A percentile compares a stretch with the other conserved stretches of the same genome.
Evolutionary conservation across 1,139 yeast species (phyloP).

Genomic region (Geotrichum australiense): DNA sequence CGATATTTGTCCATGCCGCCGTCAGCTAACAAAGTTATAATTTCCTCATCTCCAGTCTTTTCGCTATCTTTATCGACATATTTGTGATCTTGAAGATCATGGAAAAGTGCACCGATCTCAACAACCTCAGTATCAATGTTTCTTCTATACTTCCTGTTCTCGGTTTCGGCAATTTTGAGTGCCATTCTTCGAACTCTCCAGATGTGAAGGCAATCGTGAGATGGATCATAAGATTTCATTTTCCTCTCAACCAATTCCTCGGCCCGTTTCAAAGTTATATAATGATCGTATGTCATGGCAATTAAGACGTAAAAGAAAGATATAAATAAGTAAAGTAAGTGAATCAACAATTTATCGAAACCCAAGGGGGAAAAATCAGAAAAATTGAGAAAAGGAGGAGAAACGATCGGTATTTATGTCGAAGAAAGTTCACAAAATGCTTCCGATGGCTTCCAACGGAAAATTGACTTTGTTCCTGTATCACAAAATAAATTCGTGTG

Average conservation of each 20-base stretch:
- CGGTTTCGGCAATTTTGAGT: constrained; percentile 23
- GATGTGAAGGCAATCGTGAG: constrained; percentile 32
- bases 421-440: too few species aligned
- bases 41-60: constrained; percentile 17
- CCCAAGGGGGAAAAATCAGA: too few species aligned
- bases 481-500: too few species aligned
- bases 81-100: constrained; percentile 36
- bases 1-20: constrained; percentile 22
- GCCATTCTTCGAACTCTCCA: constrained; percentile 31
- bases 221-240: constrained; percentile 31
- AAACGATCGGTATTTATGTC: too few species aligned
- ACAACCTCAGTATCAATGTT: constrained; percentile 29
- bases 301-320: too few species aligned
- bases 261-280: constrained; percentile 3
- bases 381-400: too few species aligned
- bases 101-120: constrained; percentile 35
- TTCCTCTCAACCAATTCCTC: constrained; percentile 22
- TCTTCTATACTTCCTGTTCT: constrained; percentile 8
- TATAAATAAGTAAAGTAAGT: too few species aligned
- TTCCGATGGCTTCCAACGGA: too few species aligned
- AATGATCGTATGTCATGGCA: constrained; percentile 1
- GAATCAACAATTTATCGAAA: too few species aligned
- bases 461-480: too few species aligned
- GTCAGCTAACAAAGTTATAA: constrained; percentile 19
- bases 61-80: constrained; percentile 22